Base-by-base conservation (phyloP, 192 early-diverging fungal species). In the Phycomyces blakesleeanus region DNA sequence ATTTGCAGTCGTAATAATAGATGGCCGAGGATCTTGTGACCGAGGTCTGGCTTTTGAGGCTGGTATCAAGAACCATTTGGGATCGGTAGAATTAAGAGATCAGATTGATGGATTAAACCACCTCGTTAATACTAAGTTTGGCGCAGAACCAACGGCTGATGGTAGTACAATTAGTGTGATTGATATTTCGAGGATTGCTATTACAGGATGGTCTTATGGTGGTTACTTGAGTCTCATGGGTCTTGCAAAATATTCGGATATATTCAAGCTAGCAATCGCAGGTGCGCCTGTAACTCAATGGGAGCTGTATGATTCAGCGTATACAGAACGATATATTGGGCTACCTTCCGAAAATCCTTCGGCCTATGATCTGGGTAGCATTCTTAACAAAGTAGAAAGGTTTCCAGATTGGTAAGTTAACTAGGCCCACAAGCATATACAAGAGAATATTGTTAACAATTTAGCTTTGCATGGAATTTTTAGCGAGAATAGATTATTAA, bases 121-220 rank as follows among this genome's bases (percentile, higher is more conserved):
- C 59, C 44, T 82, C 14, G 63, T 68, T 0, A 51, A 54, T 26
- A 64, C 66, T 2, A 68, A 78, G 41, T 69, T 82, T 61, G 82
- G 79, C 0, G 75, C 75, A 39, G 69, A 73, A 16, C 22, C 63
- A 15, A 44, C 58, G 5, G 2, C 37, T 0, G 39, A 57, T 18
- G 63, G 62, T 0, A 25, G 34, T 7, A 9, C 55, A 7, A 52
- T 59, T 10, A 67, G 67, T 61, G 63, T 75, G 0, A 67, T 91
- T 25, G 89, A 91, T 74, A 61, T 77, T 18, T 60, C 76, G 7
- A 72, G 86, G 15, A 58, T 91, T 7, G 86, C 85, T 7, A 81
- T 91, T 27, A 82, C 85, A 51, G 89, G 89, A 1, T 91, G 89
- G 89, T 82, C 78, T 34, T 91, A 88, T 72, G 89, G 89, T 26